Evolutionary conservation across 495 filamentous ascomycete species (phyloP).

Genomic region (Talaromyces thailandensis): DNA sequence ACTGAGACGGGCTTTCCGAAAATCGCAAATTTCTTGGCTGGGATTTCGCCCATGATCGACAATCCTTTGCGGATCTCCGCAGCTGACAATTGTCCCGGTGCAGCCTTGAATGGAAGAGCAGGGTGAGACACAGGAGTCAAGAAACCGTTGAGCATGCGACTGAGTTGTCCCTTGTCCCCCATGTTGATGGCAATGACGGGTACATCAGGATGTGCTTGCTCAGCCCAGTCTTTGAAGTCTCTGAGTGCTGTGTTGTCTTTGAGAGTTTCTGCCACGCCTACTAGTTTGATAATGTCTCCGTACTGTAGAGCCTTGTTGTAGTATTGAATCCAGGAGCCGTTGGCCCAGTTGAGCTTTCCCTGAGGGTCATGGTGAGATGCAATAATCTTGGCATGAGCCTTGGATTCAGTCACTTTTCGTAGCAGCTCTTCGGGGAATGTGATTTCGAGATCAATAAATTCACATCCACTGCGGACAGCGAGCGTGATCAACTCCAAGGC

Average conservation of each 20-base stretch:
- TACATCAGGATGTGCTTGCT: conserved; percentile 51
- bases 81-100: conserved; percentile 88
- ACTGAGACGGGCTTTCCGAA: conserved; percentile 76
- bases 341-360: conserved; percentile 72
- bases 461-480: conserved; percentile 73
- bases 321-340: conserved; percentile 76
- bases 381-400: conserved; percentile 73
- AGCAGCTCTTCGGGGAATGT: conserved; percentile 69
- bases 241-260: conserved; percentile 81
- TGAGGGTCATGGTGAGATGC: conserved; percentile 90
- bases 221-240: conserved; percentile 72
- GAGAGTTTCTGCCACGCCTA: conserved; percentile 68
- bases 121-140: conserved; percentile 95
- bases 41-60: conserved; percentile 70
- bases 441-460: conserved; percentile 92
- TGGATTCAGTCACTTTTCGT: conserved; percentile 53
- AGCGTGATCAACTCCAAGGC: conserved; percentile 65
- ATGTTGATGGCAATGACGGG: conserved; percentile 96
- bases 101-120: conserved; percentile 79
- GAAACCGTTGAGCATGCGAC: conserved; percentile 82
- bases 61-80: conserved; percentile 76
- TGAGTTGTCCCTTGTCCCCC: conserved; percentile 80
- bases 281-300: conserved; percentile 91
- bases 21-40: conserved; percentile 69
- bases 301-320: conserved; percentile 82